Conservation (phyloP, 106 monocot species). For the Acorus calamus region DNA sequence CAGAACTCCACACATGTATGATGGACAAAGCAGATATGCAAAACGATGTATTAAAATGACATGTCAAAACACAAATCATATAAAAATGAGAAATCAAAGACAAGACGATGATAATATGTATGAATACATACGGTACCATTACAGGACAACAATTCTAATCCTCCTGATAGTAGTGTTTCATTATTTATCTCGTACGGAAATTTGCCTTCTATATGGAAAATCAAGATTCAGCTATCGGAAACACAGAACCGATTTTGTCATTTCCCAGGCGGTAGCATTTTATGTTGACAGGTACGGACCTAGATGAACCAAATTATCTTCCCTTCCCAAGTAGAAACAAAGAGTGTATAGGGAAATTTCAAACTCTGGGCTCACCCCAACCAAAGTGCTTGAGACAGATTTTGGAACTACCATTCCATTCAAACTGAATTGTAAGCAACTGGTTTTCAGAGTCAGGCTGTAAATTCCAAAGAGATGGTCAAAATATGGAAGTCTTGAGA, state of each 20-base stretch:
- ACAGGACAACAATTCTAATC: too few species aligned
- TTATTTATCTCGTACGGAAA: conserved; percentile 10
- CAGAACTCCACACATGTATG: too few species aligned
- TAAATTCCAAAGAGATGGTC: conserved; percentile 11
- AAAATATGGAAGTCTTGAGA: too few species aligned
- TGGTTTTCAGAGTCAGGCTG: conserved; percentile 94
- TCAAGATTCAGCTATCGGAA: conserved; percentile 64
- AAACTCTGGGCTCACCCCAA: conserved; percentile 96
- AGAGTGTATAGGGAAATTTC: conserved; percentile 90
- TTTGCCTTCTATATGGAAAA: background rate
- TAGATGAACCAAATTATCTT: conserved; percentile 67
- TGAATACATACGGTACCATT: too few species aligned
- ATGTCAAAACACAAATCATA: too few species aligned
- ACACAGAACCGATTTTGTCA: conserved; percentile 68
- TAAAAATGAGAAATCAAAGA: too few species aligned
- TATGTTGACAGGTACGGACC: conserved; percentile 88
- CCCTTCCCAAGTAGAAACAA: conserved; percentile 63
- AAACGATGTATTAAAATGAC: too few species aligned
- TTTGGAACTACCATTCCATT: conserved; percentile 94
- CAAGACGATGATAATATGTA: too few species aligned
- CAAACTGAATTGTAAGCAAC: conserved; percentile 89
- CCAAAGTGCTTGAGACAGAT: conserved; percentile 71
- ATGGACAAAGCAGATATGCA: too few species aligned
- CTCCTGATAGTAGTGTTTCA: background rate
- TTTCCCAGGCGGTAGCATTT: conserved; percentile 77